phyloP scores from a whole-genome alignment of 2,329 filamentous ascomycete species.

The Annulohypoxylon truncatum region DNA sequence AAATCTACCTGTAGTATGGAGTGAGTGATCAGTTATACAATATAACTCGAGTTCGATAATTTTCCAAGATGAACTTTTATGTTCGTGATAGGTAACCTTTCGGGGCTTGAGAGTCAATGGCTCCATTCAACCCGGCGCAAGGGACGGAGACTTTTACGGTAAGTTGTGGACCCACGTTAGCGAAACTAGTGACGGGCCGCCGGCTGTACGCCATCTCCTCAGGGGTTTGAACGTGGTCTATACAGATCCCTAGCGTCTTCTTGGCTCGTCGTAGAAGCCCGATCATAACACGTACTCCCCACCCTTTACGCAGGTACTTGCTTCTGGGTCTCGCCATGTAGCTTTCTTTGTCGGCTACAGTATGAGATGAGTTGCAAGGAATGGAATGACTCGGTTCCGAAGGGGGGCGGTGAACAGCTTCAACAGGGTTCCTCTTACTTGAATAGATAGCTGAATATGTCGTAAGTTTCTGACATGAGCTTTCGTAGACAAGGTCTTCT shows the following conservation, averaged over 20 bases:
- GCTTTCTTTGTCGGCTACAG: not conserved
- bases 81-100: not conserved
- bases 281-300: not conserved
- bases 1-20: not conserved
- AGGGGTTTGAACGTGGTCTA: not conserved
- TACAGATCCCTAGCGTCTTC: not conserved
- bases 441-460: not conserved
- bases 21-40: not conserved
- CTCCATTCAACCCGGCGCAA: not conserved
- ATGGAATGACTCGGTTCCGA: not conserved
- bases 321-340: not conserved
- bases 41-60: not conserved
- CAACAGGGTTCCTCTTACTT: not conserved
- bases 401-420: not conserved
- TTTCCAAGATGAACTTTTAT: not conserved
- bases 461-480: not conserved
- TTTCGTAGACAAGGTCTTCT: not conserved
- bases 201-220: slow-evolving; percentile 1
- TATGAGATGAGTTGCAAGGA: not conserved
- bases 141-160: not conserved
- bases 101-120: not conserved
- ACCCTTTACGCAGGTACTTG: not conserved
- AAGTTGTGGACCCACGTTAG: not conserved
- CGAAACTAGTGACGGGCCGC: not conserved
- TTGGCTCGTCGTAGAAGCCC: not conserved